Evolutionary conservation across 1,284 basidiomycete species (phyloP).

Genomic region (Trametes hirsuta): DNA sequence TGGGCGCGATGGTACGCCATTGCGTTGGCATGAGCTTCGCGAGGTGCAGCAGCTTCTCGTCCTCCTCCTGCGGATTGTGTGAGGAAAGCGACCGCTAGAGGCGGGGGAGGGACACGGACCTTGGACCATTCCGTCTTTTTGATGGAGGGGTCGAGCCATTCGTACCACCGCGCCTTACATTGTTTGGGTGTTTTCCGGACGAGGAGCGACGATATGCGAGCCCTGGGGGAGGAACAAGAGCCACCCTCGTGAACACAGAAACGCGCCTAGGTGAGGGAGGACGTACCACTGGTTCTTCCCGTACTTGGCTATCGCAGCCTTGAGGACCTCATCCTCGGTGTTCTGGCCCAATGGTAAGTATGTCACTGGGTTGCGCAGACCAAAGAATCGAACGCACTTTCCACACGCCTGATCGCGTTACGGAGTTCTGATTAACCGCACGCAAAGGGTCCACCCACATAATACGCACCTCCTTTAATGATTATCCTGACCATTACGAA

Average conservation of each 20-base stretch:
- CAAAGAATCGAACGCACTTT: constrained; percentile 47
- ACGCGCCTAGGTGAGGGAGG: too few species aligned
- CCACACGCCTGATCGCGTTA: constrained; percentile 58
- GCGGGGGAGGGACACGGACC: constrained; percentile 45
- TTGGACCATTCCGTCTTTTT: constrained; percentile 99
- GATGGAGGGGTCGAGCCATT: constrained; percentile 99
- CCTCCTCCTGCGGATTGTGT: constrained; percentile 62
- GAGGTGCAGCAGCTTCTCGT: constrained; percentile 97
- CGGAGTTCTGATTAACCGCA: not conserved
- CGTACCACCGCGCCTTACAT: constrained; percentile 99
- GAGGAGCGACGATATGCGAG: constrained; percentile 96
- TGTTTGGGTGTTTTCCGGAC: constrained; percentile 99
- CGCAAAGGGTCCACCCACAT: not conserved
- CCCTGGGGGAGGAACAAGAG: constrained; percentile 55
- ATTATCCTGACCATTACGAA: constrained; percentile 82
- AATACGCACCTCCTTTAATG: constrained; percentile 83
- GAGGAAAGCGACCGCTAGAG: not conserved
- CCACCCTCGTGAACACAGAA: constrained; percentile 2
- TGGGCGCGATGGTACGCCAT: constrained; percentile 99
- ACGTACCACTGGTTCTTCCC: constrained; percentile 93
- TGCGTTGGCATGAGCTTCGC: constrained; percentile 99
- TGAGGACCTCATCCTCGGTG: constrained; percentile 96
- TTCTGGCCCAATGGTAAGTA: constrained; percentile 51
- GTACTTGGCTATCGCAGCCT: constrained; percentile 97
- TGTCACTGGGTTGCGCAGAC: constrained; percentile 3